Base-by-base conservation (phyloP, 148 eudicot genomes). In the Nepenthes mirabilis region DNA sequence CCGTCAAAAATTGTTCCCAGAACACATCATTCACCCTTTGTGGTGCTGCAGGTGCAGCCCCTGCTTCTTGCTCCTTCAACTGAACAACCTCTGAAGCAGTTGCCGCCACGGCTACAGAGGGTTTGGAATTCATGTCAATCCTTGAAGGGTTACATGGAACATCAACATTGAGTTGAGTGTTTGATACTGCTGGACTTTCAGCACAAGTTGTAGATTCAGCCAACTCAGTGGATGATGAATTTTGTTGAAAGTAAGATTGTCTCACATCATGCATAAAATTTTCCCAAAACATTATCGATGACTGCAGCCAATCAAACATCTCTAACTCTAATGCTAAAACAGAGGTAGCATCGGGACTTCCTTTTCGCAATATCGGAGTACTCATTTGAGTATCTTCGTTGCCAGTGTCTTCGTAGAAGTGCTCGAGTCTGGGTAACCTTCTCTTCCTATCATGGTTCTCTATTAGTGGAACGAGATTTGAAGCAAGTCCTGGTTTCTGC, bases 1-100 rank as follows among this genome's bases (percentile, higher is more conserved):
- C 97, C 6, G 91, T 84, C 82, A 90, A 68, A 72, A 90, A 87
- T 40, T 87, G 91, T 55, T 84, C 88, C 95, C 95, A 90, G 50
- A 90, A 90, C 9, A 72, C 75, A 67, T 90, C 95, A 62, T 90
- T 90, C 40, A 72, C 95, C 58, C 87, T 76, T 11, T 77, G 75
- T n/a, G 72, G 67, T 11, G 33, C 80, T 50, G 68, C 75, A 40
- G 75, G 59, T 13, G 69, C 75, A 47, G 68, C 62, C 37, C 57
- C 77, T 43, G 69, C 67, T 63, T 67, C 81, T 40, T 71, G 60
- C 57, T 74, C 85, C 59, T 71, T 75, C 43, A 55, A 36, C 36
- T 57, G 59, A 69, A 65, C 55, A 37, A 66, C 63, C 43, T 74
- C 83, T 43, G 61, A 36, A 61, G 51, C 47, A 56, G 58, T 59